A percentile compares a stretch with the other conserved stretches of the same genome.
Evolutionary conservation across 108 stramenopile genomes (phyloP).

Genomic region (Schizochytrium sp.): DNA sequence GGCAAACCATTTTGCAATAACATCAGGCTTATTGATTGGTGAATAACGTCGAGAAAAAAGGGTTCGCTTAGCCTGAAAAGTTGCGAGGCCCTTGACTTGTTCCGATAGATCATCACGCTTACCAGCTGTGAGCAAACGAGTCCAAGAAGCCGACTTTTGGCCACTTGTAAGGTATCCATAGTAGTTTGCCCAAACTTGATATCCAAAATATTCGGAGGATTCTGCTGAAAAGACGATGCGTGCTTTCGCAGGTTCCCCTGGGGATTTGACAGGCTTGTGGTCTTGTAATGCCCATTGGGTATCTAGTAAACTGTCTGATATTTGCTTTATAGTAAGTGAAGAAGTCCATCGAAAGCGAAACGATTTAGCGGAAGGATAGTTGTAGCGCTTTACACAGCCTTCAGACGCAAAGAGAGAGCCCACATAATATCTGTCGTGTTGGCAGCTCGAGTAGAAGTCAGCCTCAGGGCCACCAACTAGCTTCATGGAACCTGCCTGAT

Average conservation of each 20-base stretch:
- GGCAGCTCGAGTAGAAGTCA: conserved; percentile 38
- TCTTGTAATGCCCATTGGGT: conserved; percentile 32
- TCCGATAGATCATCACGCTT: conserved; percentile 47
- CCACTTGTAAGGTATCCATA: conserved; percentile 49
- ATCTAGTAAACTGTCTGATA: neutral
- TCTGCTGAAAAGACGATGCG: conserved; percentile 32
- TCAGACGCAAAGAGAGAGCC: neutral
- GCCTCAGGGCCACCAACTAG: conserved; percentile 9
- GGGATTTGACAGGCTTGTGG: neutral
- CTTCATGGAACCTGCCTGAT: neutral
- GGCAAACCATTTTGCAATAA: conserved; percentile 29
- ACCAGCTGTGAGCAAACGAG: conserved; percentile 5
- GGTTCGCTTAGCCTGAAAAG: conserved; percentile 48
- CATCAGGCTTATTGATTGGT: conserved; percentile 55
- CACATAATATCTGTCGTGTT: neutral
- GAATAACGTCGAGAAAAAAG: conserved; percentile 30
- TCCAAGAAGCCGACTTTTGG: conserved; percentile 9
- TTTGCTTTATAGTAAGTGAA: neutral
- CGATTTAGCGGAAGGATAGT: conserved; percentile 1
- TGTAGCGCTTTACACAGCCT: conserved; percentile 39
- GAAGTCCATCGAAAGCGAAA: neutral
- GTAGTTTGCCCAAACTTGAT: conserved; percentile 51
- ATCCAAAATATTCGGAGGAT: conserved; percentile 36
- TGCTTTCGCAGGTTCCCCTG: neutral
- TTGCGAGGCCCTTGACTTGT: conserved; percentile 19